A percentile compares a stretch with the other conserved stretches of the same genome.
Evolutionary conservation across 768 basidiomycete species (phyloP).

Genomic region (Boletus vinaceobasis): DNA sequence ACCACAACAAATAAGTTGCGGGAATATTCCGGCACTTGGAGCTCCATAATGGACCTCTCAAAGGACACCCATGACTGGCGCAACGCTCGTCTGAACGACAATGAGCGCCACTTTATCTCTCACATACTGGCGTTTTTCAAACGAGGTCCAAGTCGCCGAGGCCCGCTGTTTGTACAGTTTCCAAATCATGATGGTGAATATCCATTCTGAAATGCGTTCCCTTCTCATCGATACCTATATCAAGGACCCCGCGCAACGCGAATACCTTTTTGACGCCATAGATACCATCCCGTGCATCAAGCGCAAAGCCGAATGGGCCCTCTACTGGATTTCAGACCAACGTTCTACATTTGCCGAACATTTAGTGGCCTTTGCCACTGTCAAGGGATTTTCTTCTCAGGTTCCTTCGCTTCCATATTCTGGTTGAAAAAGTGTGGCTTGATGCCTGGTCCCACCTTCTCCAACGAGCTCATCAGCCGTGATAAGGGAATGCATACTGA

Average conservation of each 20-base stretch:
- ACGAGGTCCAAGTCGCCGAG: slow-evolving; percentile 88
- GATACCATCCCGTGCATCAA: slow-evolving; percentile 92
- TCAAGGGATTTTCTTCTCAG: slow-evolving; percentile 97
- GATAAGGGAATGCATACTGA: slow-evolving; percentile 98
- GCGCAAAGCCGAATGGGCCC: slow-evolving; percentile 93
- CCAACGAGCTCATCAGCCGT: slow-evolving; percentile 93
- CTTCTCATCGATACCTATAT: slow-evolving; percentile 95
- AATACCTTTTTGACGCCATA: slow-evolving; percentile 86
- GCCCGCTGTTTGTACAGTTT: slow-evolving; percentile 97
- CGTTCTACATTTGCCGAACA: slow-evolving; percentile 83
- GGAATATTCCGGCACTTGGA: too few relatives aligned
- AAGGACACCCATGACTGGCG: too few relatives aligned
- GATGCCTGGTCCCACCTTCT: slow-evolving; percentile 97
- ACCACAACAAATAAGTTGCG: too few relatives aligned
- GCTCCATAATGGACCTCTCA: too few relatives aligned
- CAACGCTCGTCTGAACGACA: too few relatives aligned
- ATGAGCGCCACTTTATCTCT: too few relatives aligned
- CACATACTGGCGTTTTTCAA: slow-evolving; percentile 79
- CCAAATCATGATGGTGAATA: slow-evolving; percentile 99
- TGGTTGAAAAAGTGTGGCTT: slow-evolving; percentile 97
- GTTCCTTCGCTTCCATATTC: slow-evolving; percentile 90
- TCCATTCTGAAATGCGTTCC: slow-evolving; percentile 96
- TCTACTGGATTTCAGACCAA: slow-evolving; percentile 85
- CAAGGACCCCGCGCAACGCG: slow-evolving; percentile 70
- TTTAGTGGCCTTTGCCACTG: slow-evolving; percentile 89